Conservation (phyloP, 129 eudicot species). For the Cynara cardunculus region DNA sequence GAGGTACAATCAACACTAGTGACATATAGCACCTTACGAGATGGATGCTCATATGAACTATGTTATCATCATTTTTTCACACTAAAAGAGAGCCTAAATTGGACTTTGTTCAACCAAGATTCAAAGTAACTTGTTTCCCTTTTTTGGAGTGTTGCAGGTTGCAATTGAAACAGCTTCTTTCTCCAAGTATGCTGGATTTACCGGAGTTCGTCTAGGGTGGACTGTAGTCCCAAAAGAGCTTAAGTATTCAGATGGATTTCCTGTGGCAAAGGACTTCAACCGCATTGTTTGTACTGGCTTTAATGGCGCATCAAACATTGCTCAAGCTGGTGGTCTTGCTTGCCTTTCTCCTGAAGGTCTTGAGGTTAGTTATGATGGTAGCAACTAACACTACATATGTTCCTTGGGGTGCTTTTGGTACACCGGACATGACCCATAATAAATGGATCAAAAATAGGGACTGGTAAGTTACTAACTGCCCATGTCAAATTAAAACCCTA, state of each 20-base stretch:
- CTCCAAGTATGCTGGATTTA: constrained; percentile 95
- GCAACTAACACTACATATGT: neutral
- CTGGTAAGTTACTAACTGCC: neutral
- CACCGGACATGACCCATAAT: neutral
- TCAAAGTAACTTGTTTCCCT: neutral
- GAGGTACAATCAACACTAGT: constrained; percentile 41
- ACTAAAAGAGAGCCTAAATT: neutral
- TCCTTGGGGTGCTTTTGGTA: neutral
- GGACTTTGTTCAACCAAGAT: neutral
- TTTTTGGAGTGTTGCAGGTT: constrained; percentile 50
- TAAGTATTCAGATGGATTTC: constrained; percentile 80
- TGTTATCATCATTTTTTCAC: neutral
- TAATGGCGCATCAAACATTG: constrained; percentile 96
- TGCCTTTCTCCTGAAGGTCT: constrained; percentile 89
- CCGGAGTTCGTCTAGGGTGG: constrained; percentile 98
- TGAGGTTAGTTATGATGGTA: constrained; percentile 37
- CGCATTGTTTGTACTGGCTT: constrained; percentile 92
- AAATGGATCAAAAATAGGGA: no score
- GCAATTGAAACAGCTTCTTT: constrained; percentile 92
- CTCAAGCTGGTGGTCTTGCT: constrained; percentile 94
- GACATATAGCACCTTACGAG: neutral
- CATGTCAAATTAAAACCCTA: neutral
- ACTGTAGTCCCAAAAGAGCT: constrained; percentile 90
- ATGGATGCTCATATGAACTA: neutral
- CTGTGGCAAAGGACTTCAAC: constrained; percentile 88